Evolutionary conservation across 2,329 filamentous ascomycete species (phyloP).

Genomic region (Fusarium dimerum): DNA sequence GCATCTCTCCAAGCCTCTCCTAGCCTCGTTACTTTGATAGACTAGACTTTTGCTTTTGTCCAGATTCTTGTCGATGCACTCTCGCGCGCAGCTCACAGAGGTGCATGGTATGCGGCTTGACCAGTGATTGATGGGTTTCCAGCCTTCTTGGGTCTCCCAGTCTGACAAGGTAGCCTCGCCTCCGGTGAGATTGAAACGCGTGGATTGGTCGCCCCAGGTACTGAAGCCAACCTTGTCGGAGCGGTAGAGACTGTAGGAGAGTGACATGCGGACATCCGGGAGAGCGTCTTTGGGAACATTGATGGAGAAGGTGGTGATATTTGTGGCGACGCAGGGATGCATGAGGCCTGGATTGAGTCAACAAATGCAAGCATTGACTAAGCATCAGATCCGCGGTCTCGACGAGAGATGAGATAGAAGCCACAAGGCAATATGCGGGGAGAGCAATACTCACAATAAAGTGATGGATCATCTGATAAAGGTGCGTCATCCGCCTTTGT

Average conservation of each 20-base stretch:
- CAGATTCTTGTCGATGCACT: conserved; percentile 3
- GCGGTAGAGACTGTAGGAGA: conserved; percentile 1
- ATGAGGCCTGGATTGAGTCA: conserved; percentile 3
- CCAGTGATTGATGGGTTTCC: conserved; percentile 4
- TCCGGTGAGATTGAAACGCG: conserved; percentile 7
- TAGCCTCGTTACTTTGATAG: not conserved
- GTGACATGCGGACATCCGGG: conserved; percentile 1
- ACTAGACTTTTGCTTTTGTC: not conserved
- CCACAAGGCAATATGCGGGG: no score
- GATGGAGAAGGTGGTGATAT: conserved; percentile 4
- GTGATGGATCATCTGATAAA: not conserved
- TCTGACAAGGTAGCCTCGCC: conserved; percentile 2
- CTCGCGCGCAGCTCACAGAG: conserved; percentile 3
- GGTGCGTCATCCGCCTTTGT: not conserved
- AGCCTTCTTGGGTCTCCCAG: conserved; percentile 3
- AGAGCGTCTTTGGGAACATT: conserved; percentile 6
- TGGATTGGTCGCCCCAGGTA: conserved; percentile 7
- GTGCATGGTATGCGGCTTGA: conserved; percentile 1
- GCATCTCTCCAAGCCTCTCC: not conserved
- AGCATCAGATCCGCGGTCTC: no score
- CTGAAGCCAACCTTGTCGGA: conserved; percentile 2
- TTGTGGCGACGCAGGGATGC: conserved; percentile 6
- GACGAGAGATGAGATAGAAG: no score
- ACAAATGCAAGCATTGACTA: no score
- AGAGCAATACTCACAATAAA: conserved; percentile 4